These are phyloP conservation scores for Picea glauca DNA, from an alignment of 75 land plant species.

Conservation along the genomic window DNA sequence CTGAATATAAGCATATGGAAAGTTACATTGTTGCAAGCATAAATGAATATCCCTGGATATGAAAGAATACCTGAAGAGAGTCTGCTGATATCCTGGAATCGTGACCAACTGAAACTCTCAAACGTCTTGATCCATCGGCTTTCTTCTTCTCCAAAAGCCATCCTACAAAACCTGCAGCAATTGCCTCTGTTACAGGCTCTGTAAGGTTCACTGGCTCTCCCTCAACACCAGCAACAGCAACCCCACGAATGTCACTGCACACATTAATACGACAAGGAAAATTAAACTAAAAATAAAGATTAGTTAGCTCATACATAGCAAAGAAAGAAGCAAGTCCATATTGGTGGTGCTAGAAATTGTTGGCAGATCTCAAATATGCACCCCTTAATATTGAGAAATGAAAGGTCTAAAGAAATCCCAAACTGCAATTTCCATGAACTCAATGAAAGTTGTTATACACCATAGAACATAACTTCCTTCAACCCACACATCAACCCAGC, in stretches of 20 bases:
- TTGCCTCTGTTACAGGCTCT: constrained; percentile 80
- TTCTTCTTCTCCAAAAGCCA: constrained; percentile 82
- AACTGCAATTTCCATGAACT: neutral
- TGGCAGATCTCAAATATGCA: neutral
- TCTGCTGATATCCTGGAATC: constrained; percentile 92
- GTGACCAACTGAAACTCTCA: constrained; percentile 85
- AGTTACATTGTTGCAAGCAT: neutral
- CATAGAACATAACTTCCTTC: neutral
- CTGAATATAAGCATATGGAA: neutral
- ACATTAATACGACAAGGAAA: constrained; percentile 1
- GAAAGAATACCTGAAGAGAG: constrained; percentile 54
- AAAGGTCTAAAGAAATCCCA: neutral
- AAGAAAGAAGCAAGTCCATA: neutral
- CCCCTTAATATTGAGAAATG: neutral
- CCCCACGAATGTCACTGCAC: constrained; percentile 95
- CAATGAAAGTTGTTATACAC: neutral
- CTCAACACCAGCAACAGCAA: constrained; percentile 89
- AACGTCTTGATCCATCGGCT: constrained; percentile 39
- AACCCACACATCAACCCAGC: neutral
- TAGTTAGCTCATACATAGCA: neutral
- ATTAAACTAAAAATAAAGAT: neutral
- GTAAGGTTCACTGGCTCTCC: constrained; percentile 96
- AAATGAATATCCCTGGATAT: neutral
- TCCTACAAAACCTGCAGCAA: constrained; percentile 90
- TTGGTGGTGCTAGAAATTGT: neutral